phyloP scores from a whole-genome alignment of 352 stramenopile species.

The Albugo laibachii region DNA sequence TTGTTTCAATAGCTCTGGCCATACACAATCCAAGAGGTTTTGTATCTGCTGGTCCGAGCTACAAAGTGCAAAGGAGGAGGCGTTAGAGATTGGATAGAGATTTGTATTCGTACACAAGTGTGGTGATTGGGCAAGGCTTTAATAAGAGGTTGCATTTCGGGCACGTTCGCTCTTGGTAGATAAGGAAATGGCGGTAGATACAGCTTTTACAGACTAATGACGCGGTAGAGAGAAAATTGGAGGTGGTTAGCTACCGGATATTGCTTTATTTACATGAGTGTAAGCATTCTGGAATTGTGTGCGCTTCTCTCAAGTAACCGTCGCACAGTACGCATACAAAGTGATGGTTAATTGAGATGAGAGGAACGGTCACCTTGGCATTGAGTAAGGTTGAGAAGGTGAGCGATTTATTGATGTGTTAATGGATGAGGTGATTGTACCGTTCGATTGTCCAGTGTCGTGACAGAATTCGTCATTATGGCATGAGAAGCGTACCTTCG shows the following conservation, averaged over 20 bases:
- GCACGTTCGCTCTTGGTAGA: slow-evolving; percentile 31
- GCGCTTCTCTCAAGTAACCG: slow-evolving; percentile 45
- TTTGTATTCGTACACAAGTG: slow-evolving; percentile 26
- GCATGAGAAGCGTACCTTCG: too few species aligned
- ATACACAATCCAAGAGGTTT: slow-evolving; percentile 53
- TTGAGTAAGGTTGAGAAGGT: too few species aligned
- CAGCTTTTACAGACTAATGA: slow-evolving; percentile 65
- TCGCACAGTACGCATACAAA: slow-evolving; percentile 44
- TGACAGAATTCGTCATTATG: too few species aligned
- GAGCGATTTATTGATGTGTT: too few species aligned
- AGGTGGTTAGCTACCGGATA: not conserved
- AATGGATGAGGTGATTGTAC: too few species aligned
- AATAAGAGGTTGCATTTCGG: slow-evolving; percentile 36
- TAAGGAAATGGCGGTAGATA: slow-evolving; percentile 57
- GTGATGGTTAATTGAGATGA: slow-evolving; percentile 23
- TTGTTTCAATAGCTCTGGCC: slow-evolving; percentile 32
- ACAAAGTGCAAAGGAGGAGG: not conserved
- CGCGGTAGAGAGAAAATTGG: not conserved
- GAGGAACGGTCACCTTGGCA: not conserved
- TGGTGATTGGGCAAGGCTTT: slow-evolving; percentile 29
- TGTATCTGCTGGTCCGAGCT: slow-evolving; percentile 58
- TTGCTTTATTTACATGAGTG: slow-evolving; percentile 35
- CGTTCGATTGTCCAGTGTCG: too few species aligned
- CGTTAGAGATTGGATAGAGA: not conserved
- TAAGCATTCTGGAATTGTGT: slow-evolving; percentile 67